Evolutionary conservation across 805 yeast genomes (phyloP).

Genomic region (Brettanomyces sp.): DNA sequence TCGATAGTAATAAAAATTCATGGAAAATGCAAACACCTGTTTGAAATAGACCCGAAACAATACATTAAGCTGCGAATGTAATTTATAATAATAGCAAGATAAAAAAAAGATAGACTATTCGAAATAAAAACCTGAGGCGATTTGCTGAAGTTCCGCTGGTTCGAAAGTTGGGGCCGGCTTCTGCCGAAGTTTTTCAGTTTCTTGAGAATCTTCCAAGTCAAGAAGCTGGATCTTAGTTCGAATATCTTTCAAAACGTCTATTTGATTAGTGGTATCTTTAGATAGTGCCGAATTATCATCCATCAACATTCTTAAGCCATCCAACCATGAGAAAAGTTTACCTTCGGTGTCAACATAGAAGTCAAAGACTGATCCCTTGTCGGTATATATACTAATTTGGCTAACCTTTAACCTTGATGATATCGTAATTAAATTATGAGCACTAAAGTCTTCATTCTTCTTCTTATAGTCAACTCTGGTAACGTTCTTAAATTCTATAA

Average conservation of each 20-base stretch:
- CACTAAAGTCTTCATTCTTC: constrained; percentile 33
- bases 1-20: too few relatives aligned
- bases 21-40: too few relatives aligned
- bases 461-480: constrained; percentile 40
- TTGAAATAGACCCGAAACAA: too few relatives aligned
- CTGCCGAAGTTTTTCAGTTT: too few relatives aligned
- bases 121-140: too few relatives aligned
- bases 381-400: constrained; percentile 14
- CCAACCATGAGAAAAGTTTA: constrained; percentile 64
- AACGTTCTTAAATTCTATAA: constrained; percentile 45
- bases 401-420: constrained; percentile 36
- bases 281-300: constrained; percentile 30
- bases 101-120: too few relatives aligned
- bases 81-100: too few relatives aligned
- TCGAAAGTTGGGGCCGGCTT: too few relatives aligned
- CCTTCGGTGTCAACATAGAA: constrained; percentile 67
- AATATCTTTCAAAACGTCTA: constrained; percentile 33
- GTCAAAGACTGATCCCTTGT: constrained; percentile 28
- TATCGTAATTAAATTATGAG: constrained; percentile 38
- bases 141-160: too few relatives aligned
- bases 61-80: too few relatives aligned
- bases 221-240: constrained; percentile 42
- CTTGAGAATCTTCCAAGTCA: constrained; percentile 22
- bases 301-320: constrained; percentile 54
- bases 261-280: constrained; percentile 34